These are phyloP conservation scores for Colletotrichum gloeosporioides DNA, from an alignment of 2,329 filamentous ascomycete genomes.

Conservation along the genomic window DNA sequence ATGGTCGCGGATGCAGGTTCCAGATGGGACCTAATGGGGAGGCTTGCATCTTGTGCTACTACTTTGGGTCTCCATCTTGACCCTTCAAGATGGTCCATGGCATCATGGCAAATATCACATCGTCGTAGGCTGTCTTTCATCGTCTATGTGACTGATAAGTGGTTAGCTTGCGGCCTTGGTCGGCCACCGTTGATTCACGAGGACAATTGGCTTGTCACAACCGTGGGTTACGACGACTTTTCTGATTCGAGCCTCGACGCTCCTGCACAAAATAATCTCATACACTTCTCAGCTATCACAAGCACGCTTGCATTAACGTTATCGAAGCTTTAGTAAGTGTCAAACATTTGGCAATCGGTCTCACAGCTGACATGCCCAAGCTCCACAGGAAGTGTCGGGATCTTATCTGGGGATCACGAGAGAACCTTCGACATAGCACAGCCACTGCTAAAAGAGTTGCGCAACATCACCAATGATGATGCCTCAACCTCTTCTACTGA, in stretches of 20 bases:
- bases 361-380: not conserved
- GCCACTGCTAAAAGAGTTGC: not conserved
- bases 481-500: not conserved
- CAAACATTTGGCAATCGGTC: not conserved
- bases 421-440: not conserved
- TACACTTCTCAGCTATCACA: not conserved
- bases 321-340: not conserved
- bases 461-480: fast-evolving
- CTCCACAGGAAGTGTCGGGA: not conserved
- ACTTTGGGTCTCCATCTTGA: constrained; percentile 24
- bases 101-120: constrained; percentile 11
- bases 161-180: constrained; percentile 23
- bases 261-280: not conserved
- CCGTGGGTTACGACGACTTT: not conserved
- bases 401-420: not conserved
- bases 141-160: constrained; percentile 23
- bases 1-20: constrained; percentile 22
- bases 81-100: constrained; percentile 20
- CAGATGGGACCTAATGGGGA: constrained; percentile 19
- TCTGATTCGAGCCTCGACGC: not conserved
- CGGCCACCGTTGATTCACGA: constrained; percentile 12
- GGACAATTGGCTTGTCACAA: not conserved
- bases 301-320: not conserved
- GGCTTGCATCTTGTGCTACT: constrained; percentile 18
- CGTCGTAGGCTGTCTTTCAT: constrained; percentile 20